Percentiles rank a stretch among this genome's conserved stretches.
These are phyloP conservation scores for Colletotrichum sp. DNA, from an alignment of 2,329 filamentous ascomycete species.

Conservation along the genomic window DNA sequence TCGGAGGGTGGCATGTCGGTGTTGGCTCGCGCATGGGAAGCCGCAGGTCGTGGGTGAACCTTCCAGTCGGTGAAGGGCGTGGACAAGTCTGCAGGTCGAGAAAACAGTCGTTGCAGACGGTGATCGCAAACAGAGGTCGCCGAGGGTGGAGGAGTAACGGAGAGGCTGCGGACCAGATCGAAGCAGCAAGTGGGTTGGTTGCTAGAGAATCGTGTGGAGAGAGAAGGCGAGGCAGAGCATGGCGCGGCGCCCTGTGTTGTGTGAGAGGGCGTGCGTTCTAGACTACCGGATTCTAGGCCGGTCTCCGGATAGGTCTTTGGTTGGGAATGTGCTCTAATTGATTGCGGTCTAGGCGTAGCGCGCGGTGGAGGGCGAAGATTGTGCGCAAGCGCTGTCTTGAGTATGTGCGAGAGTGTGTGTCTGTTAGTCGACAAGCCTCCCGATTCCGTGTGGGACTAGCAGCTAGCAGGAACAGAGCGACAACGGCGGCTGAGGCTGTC, in stretches of 20 bases:
- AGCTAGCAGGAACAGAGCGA: background rate
- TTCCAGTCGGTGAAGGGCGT: background rate
- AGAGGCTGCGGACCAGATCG: background rate
- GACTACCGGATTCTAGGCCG: conserved; percentile 2
- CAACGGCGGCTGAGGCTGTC: conserved; percentile 9
- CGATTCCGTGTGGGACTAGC: background rate
- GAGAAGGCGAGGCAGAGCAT: conserved; percentile 7
- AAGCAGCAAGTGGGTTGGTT: background rate
- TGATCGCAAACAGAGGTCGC: background rate
- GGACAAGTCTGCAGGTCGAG: background rate
- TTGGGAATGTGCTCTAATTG: conserved; percentile 15
- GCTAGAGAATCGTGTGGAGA: conserved; percentile 13
- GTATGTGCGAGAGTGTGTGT: background rate
- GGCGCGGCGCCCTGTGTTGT: conserved; percentile 3
- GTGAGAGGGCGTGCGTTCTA: background rate
- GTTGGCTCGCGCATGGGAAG: conserved; percentile 17
- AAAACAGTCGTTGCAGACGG: background rate
- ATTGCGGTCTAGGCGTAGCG: conserved; percentile 5
- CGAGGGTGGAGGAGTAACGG: background rate
- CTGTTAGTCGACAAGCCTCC: conserved; percentile 8
- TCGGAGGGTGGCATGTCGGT: conserved; percentile 15
- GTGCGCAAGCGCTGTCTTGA: background rate
- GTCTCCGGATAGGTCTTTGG: background rate
- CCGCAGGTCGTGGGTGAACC: conserved; percentile 3
- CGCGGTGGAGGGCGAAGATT: background rate